Base-by-base conservation (phyloP, 345 rosid genomes). In the Gossypioides kirkii region DNA sequence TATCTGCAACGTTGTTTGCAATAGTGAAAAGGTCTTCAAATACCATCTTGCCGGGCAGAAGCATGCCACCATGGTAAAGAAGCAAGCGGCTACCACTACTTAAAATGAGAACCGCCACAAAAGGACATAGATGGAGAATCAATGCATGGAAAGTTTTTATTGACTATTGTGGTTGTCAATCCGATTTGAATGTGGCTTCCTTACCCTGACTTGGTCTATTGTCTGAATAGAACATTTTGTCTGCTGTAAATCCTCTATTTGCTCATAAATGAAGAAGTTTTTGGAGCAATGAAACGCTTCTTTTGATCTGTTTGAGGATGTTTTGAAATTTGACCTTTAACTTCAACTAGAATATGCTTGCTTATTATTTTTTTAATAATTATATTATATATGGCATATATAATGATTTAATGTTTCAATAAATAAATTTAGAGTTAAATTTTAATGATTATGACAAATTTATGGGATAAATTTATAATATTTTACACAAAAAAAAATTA, bases 41-140 rank as follows among this genome's bases (percentile, higher is more conserved):
- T 75, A 60, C 70, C 90, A 88, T 79, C 72, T 86, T 60, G 26
- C 71, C 4, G 92, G 92, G 46, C 84, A 78, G 77, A 88, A 83
- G 83, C 88, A 88, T 77, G 80, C 79, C 71, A 76, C 86, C 52
- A 78, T 80, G 81, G 73, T 80, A 75, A 86, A 79, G 74, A 82
- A 75, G 69, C 52, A 64, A 64, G 71, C 78, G 71, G 70, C 20
- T 7, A 50, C 20, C 13, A 36, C 47, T 8, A n/a, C 65, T 43
- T 23, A 38, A 54, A 17, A 22, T 22, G 8, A 68, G 13, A 54
- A 22, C 60, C 9, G 28, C 26, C 25, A 18, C 26, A 18, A 56
- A 58, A 45, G 45, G 64, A 14, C 69, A 36, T 26, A 10, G 59
- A 32, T 69, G 47, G 42, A 50, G 61, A 53, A 32, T 32, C 38